Conservation (phyloP, 768 basidiomycete genomes). For the Russula compacta region DNA sequence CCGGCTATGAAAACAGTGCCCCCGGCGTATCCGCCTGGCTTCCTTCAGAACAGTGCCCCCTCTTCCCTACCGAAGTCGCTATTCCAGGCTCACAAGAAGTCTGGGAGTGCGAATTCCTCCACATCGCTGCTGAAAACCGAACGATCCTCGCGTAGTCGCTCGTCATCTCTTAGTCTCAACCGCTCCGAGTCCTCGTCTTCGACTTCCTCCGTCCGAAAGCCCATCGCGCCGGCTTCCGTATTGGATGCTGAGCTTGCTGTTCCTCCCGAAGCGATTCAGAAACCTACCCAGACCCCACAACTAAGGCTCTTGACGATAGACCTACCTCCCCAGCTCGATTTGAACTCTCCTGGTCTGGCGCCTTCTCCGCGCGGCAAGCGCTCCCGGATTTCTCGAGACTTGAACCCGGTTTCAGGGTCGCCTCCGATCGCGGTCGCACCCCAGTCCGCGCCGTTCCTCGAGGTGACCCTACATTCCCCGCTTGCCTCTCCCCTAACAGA, state of each 20-base stretch:
- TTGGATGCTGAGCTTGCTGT: slow-evolving; percentile 20
- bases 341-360: neutral
- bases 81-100: slow-evolving; percentile 6
- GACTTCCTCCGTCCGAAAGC: slow-evolving; percentile 2
- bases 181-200: neutral
- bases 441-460: neutral
- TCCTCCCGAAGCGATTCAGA: slow-evolving; percentile 18
- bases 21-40: neutral
- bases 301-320: neutral
- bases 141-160: neutral
- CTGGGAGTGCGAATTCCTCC: slow-evolving; percentile 18
- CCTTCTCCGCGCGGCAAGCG: slow-evolving; percentile 11
- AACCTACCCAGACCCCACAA: slow-evolving; percentile 9
- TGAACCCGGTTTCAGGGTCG: neutral
- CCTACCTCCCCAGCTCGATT: neutral
- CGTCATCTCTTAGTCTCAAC: slow-evolving; percentile 6
- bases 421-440: neutral
- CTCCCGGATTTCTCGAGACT: slow-evolving; percentile 2
- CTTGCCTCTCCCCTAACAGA: neutral
- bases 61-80: neutral
- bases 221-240: slow-evolving; percentile 20
- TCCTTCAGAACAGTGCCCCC: neutral
- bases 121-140: slow-evolving; percentile 15
- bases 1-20: neutral
- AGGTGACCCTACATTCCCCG: slow-evolving; percentile 1